Percentiles rank a stretch among this genome's conserved stretches.
phyloP scores from a whole-genome alignment of 2,329 filamentous ascomycete genomes.

The Calcarisporium arbuscula region DNA sequence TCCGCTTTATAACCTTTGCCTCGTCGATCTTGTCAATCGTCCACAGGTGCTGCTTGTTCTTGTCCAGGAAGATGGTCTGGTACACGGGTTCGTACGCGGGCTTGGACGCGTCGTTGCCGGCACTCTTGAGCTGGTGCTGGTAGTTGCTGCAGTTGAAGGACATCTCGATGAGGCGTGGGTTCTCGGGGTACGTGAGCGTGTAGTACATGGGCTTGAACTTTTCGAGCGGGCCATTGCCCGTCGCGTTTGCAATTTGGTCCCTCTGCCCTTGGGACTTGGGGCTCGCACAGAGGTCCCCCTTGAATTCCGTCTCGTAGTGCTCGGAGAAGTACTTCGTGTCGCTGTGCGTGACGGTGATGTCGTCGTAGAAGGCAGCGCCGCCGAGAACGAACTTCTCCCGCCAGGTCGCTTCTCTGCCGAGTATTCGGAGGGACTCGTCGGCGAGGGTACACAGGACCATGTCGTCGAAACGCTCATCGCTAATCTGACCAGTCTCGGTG shows the following conservation, averaged over 20 bases:
- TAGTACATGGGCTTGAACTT: conserved; percentile 61
- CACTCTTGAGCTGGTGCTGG: conserved; percentile 60
- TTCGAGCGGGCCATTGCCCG: conserved; percentile 37
- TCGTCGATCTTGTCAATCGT: conserved; percentile 52
- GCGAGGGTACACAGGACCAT: conserved; percentile 60
- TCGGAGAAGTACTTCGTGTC: conserved; percentile 59
- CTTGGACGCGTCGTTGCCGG: conserved; percentile 13
- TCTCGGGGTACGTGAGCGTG: conserved; percentile 51
- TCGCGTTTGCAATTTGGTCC: conserved; percentile 34
- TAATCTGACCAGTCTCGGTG: conserved; percentile 43
- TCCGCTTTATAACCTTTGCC: conserved; percentile 52
- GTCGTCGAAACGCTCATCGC: conserved; percentile 54
- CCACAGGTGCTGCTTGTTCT: conserved; percentile 50
- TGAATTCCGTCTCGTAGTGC: conserved; percentile 60
- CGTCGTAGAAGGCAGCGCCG: conserved; percentile 63
- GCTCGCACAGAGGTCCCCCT: conserved; percentile 42
- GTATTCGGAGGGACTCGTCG: conserved; percentile 56
- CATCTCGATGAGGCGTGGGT: conserved; percentile 58
- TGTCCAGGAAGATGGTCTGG: conserved; percentile 63
- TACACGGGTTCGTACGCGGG: conserved; percentile 54
- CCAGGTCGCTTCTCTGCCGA: conserved; percentile 50
- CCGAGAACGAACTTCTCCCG: conserved; percentile 62
- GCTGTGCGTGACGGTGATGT: conserved; percentile 64
- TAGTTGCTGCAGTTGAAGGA: conserved; percentile 73
- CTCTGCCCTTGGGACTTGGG: conserved; percentile 33